Base-by-base conservation (phyloP, 2,329 filamentous ascomycete species). In the Sclerotinia glacialis region DNA sequence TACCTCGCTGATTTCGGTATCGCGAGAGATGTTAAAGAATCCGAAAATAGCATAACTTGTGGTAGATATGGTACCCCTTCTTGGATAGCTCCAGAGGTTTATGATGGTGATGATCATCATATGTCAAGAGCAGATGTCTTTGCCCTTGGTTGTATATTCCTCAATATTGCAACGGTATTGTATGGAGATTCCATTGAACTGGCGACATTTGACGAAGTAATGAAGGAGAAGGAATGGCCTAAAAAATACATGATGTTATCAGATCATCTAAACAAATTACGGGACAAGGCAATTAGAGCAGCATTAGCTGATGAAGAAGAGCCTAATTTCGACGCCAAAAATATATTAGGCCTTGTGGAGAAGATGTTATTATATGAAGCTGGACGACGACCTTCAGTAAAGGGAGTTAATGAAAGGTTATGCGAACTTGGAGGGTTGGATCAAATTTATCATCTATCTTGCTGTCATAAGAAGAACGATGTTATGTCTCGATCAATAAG, bases 281-380 rank as follows among this genome's bases (percentile, higher is more conserved):
- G 42, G 34, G 59, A 37, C 8, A 69, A 60, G 23, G 71, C 69
- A 16, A 63, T 67, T 5, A 26, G 50, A 4, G 70, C 68, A 23
- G 67, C 63, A 11, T 54, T 71, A n/a, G 69, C 65, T 26, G 67
- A 67, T 31, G 63, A 69, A 16, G 69, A 73, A 37, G 58, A 54
- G 14, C 67, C 67, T 11, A 69, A 11, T 37, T 70, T 69, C 42
- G 68, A 70, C 42, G 66, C 80, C 0, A 78, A 78, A 44, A 80
- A 81, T 56, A 69, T 80, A 12, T 69, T 81, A 14, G 73, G 73
- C 18, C 70, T 83, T 59, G 81, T 85, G 1, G 80, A 82, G 52
- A 77, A 78, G 31, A 86, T 86, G 84, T 76, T 86, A 40, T 79
- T 82, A 16, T 78, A 77, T 34, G 78, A 81, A 49, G 81, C 84